Evolutionary conservation across 2,329 filamentous ascomycete genomes (phyloP), one percentile per base, ranked within the genome.

Genomic region (Hypoxylon sp.): DNA sequence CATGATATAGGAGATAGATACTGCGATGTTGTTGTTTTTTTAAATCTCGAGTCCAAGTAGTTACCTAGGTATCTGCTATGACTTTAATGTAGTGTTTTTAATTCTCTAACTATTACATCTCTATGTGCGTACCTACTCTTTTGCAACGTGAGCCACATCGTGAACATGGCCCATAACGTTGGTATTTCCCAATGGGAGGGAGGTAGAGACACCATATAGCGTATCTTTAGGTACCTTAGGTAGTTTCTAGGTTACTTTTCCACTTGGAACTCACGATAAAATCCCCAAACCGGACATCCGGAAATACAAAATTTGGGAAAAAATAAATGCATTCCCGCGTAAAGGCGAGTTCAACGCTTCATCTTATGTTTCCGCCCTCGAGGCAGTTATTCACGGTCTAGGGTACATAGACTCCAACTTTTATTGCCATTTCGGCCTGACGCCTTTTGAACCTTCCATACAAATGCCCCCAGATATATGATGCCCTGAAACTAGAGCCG

Each of bases 381-480:
- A 56, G 53, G 49, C 48, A 34, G 17, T 17, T 38, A 53, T 38
- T 61, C 52, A 23, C 36, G 49, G 60, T 52, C 60, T 60, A 56
- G 13, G 30, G 21, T 52, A 45, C n/a, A 14, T 28, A 51, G 45
- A 56, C 59, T 30, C 45, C 45, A 36, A 50, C 63, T 60, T 62
- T 28, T 51, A 51, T 49, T 49, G 41, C 49, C 48, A 14, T 58
- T 53, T 41, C 23, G 38, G 21, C 49, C 38, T 49, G 36, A 64
- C 65, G 60, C 65, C 59, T 60, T 61, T 53, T 45, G 36, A 56
- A 28, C 51, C 65, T 23, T 57, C 57, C 60, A 45, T 50, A 56
- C 28, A 48, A 21, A 64, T 63, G 53, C 50, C 38, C 38, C 48
- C 25, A 5, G 50, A 57, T 56, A 63, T 60, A 55, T 63, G 60